phyloP scores from a whole-genome alignment of 1,284 basidiomycete species.

The Ustilago loliicola region DNA sequence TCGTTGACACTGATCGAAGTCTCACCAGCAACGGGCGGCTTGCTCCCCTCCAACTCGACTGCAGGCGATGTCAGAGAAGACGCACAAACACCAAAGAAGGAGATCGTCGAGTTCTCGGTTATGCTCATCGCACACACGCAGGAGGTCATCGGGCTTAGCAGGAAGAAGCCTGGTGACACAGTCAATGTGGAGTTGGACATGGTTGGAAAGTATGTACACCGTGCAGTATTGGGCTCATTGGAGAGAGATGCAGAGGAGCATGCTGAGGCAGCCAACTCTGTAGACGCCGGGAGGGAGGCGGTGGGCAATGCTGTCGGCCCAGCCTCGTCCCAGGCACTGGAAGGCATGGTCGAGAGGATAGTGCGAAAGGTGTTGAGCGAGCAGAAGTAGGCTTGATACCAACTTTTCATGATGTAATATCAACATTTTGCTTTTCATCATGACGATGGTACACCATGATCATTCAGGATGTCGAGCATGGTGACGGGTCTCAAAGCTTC shows the following conservation, averaged over 20 bases:
- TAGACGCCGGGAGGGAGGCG: constrained; percentile 38
- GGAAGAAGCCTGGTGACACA: constrained; percentile 63
- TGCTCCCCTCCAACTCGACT: constrained; percentile 52
- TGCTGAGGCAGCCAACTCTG: constrained; percentile 22
- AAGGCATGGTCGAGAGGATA: constrained; percentile 55
- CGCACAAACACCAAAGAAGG: constrained; percentile 37
- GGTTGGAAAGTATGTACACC: constrained; percentile 69
- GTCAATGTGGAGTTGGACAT: constrained; percentile 70
- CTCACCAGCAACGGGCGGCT: constrained; percentile 61
- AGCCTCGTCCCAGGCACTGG: constrained; percentile 43
- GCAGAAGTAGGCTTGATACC: constrained; percentile 24
- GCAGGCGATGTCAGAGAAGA: constrained; percentile 49
- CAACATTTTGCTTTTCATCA: background rate
- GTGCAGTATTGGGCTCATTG: constrained; percentile 58
- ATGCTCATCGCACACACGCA: constrained; percentile 71
- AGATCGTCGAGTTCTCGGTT: constrained; percentile 68
- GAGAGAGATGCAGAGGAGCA: constrained; percentile 46
- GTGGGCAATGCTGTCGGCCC: constrained; percentile 35
- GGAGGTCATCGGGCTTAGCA: constrained; percentile 65
- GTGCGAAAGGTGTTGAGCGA: constrained; percentile 51
- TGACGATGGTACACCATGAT: background rate
- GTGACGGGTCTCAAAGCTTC: background rate
- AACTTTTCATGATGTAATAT: background rate
- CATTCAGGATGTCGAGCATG: constrained; percentile 20
- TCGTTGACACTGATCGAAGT: constrained; percentile 91